Evolutionary conservation across 2,329 filamentous ascomycete genomes (phyloP), one percentile per base, ranked within the genome.

Genomic region (Stagonosporopsis tanaceti): DNA sequence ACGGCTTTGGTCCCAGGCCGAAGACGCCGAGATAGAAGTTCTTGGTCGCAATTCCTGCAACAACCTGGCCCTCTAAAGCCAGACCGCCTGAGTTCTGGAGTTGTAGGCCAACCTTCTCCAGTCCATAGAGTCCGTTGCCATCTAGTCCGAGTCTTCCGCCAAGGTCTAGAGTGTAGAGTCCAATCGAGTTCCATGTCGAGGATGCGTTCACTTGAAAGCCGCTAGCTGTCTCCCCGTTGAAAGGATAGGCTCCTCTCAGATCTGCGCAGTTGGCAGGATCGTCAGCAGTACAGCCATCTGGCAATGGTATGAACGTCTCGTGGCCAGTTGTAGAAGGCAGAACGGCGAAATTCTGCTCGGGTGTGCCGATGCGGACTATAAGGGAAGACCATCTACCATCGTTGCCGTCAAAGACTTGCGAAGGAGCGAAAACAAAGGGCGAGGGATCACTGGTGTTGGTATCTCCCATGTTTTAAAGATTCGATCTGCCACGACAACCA

Each of bases 341-440:
- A 12, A 45, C 17, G n/a, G 27, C 27, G 9, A 45, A 45, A 15
- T 45, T 34, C 42, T 45, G 42, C 8, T 34, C 42, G 9, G 42
- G 42, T 9, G 27, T 45, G 4, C 42, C 42, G 12, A 45, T 22
- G 17, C 42, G 27, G 2, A 45, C 6, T 11, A 45, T 24, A 12
- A 45, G 11, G n/a, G 42, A 22, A 3, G 27, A 32, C 42, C 42
- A 45, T 22, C 28, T 32, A 8, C 42, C 42, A 34, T 45, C 42
- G 9, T 45, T 45, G 17, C 42, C 42, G 24, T 32, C 8, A 7
- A 45, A 45, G 2, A 27, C 24, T 27, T 44, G 40, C 9, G 40
- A 44, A 30, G 40, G 40, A 44, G 40, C 24, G 25, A 44, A 44
- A 44, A 44, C 40, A 20, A 30, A 44, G 15, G 40, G 40, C 25